A percentile compares a stretch with the other conserved stretches of the same genome.
Conservation (phyloP, 1,284 basidiomycete genomes). For the Tylopilus microsporus region DNA sequence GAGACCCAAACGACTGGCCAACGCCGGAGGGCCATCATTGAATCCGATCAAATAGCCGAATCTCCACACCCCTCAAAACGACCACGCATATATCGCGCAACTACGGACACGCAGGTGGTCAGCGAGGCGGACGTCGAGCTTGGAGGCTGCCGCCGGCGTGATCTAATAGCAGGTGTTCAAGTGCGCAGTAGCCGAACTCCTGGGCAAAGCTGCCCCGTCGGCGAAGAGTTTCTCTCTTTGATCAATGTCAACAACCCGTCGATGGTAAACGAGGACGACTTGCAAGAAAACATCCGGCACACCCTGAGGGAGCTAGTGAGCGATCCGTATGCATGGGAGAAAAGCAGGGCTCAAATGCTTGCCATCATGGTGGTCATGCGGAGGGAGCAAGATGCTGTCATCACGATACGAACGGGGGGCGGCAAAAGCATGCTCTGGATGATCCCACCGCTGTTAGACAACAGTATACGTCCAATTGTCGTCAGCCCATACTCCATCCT, state of each 20-base stretch:
- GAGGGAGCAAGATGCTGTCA: not conserved
- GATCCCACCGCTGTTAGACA: not conserved
- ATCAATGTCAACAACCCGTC: not conserved
- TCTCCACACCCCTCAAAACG: not conserved
- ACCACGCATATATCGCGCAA: not conserved
- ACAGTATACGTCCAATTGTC: not conserved
- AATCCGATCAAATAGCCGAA: not conserved
- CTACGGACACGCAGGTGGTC: no score
- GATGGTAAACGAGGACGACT: not conserved
- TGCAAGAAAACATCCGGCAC: not conserved
- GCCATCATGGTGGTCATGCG: not conserved
- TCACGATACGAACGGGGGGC: not conserved
- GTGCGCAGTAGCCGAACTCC: no score
- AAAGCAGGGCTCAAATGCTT: slow-evolving; percentile 1
- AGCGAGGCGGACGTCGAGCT: no score
- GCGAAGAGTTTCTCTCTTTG: not conserved
- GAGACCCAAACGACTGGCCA: not conserved
- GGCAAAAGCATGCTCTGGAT: slow-evolving; percentile 1
- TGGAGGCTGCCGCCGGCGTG: no score
- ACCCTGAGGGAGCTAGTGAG: not conserved
- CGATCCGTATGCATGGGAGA: not conserved
- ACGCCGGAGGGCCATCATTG: not conserved
- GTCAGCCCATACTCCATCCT: not conserved
- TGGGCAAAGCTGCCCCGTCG: not conserved
- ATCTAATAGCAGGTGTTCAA: no score